A percentile compares a stretch with the other conserved stretches of the same genome.
Evolutionary conservation across 2,329 filamentous ascomycete species (phyloP).

Genomic region (Fusarium verticillioides): DNA sequence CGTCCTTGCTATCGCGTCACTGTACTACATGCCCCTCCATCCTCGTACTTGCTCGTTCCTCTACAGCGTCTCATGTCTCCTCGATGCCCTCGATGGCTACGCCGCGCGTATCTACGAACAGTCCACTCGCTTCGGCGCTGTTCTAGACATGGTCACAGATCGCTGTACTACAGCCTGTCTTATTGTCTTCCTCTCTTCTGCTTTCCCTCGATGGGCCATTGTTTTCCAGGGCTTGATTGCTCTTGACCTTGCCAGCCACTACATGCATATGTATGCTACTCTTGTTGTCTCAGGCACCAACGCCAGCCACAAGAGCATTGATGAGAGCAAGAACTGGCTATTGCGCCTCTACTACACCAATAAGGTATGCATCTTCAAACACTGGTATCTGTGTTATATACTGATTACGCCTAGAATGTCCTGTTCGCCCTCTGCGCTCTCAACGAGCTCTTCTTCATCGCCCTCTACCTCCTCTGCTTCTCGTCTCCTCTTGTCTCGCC

Average conservation of each 20-base stretch:
- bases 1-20: slow-evolving; percentile 84
- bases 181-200: slow-evolving; percentile 92
- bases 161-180: slow-evolving; percentile 96
- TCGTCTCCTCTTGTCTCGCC: slow-evolving; percentile 90
- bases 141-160: slow-evolving; percentile 99
- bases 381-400: background rate
- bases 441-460: slow-evolving; percentile 98
- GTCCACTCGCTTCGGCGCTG: slow-evolving; percentile 93
- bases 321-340: slow-evolving; percentile 86
- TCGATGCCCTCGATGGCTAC: slow-evolving; percentile 94
- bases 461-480: slow-evolving; percentile 96
- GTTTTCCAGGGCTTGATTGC: slow-evolving; percentile 94
- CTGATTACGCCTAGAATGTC: slow-evolving; percentile 70
- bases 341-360: slow-evolving; percentile 98
- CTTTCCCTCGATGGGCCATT: slow-evolving; percentile 93
- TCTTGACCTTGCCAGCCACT: slow-evolving; percentile 94
- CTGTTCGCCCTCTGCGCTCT: slow-evolving; percentile 90
- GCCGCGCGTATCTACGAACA: slow-evolving; percentile 86
- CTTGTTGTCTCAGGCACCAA: slow-evolving; percentile 85
- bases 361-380: slow-evolving; percentile 69
- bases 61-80: slow-evolving; percentile 93
- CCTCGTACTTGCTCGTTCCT: slow-evolving; percentile 93
- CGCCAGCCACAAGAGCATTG: slow-evolving; percentile 92
- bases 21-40: slow-evolving; percentile 99
- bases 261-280: slow-evolving; percentile 99